phyloP scores from a whole-genome alignment of 2,329 filamentous ascomycete species.

The Penicillium sp. region DNA sequence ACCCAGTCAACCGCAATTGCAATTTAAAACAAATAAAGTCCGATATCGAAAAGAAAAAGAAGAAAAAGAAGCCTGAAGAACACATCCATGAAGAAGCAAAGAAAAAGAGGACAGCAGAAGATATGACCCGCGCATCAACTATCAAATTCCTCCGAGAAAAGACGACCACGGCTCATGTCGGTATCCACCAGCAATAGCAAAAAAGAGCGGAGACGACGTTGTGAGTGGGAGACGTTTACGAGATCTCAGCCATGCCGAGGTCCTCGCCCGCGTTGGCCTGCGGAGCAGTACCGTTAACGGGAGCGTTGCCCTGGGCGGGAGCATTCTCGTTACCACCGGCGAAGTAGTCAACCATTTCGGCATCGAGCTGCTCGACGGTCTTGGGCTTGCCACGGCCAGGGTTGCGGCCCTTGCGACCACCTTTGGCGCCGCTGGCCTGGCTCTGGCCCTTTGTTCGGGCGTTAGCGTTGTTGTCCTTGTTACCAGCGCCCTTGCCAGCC shows the following conservation, averaged over 20 bases:
- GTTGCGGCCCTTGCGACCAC: conserved; percentile 57
- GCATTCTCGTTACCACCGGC: conserved; percentile 48
- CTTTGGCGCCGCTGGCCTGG: conserved; percentile 20
- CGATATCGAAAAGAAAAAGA: conserved; percentile 12
- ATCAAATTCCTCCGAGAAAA: conserved; percentile 17
- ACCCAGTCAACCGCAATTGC: conserved; percentile 12
- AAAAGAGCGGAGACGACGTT: conserved; percentile 2
- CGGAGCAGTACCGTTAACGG: conserved; percentile 50
- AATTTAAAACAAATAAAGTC: conserved; percentile 19
- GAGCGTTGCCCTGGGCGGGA: conserved; percentile 51
- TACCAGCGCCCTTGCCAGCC: conserved; percentile 49
- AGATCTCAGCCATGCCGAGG: conserved; percentile 62
- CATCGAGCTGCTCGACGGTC: conserved; percentile 93
- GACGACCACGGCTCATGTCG: conserved; percentile 3
- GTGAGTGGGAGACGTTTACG: conserved; percentile 42
- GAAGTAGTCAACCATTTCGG: conserved; percentile 98
- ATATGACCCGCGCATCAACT: conserved; percentile 33
- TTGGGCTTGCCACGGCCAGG: conserved; percentile 74
- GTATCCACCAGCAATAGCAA: conserved; percentile 7
- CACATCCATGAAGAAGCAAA: conserved; percentile 9
- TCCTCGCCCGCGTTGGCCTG: conserved; percentile 57
- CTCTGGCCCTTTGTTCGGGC: background rate
- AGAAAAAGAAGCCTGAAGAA: conserved; percentile 2
- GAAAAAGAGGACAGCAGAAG: conserved; percentile 23
- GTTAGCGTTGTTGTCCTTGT: conserved; percentile 9